A percentile compares a stretch with the other conserved stretches of the same genome.
These are phyloP conservation scores for Fusarium xyrophilum DNA, from an alignment of 2,329 filamentous ascomycete genomes.

Conservation along the genomic window DNA sequence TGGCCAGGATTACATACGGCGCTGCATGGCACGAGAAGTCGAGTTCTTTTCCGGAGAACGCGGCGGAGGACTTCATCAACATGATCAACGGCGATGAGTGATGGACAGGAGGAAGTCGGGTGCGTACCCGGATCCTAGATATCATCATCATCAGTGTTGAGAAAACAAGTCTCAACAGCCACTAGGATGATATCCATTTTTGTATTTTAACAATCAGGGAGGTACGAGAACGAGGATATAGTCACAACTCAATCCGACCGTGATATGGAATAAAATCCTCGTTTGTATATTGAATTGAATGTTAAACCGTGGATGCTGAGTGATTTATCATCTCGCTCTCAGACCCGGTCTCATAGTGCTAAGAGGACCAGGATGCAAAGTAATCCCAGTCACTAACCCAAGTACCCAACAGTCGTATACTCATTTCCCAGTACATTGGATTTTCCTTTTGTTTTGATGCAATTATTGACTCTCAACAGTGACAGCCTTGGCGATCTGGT, in stretches of 20 bases:
- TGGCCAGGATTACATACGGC: too few relatives aligned
- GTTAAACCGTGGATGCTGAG: constrained; percentile 29
- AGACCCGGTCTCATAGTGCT: constrained; percentile 25
- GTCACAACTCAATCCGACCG: neutral
- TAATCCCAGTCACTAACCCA: neutral
- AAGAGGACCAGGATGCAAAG: neutral
- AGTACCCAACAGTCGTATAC: constrained; percentile 1
- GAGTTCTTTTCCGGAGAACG: neutral
- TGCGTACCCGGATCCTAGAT: too few relatives aligned
- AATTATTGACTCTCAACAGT: constrained; percentile 19
- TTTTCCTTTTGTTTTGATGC: neutral
- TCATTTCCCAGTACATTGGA: neutral
- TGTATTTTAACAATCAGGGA: too few relatives aligned
- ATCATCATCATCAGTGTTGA: too few relatives aligned
- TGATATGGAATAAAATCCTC: neutral
- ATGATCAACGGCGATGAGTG: neutral
- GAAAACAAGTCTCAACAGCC: too few relatives aligned
- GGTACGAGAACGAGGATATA: neutral
- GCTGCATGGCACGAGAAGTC: too few relatives aligned
- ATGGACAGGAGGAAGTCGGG: rapidly evolving
- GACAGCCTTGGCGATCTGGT: constrained; percentile 18
- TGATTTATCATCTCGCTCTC: constrained; percentile 33
- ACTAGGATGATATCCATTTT: too few relatives aligned
- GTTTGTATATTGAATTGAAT: constrained; percentile 15
- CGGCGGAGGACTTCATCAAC: neutral